Conservation (phyloP, 2,329 filamentous ascomycete species). For the Hortaea sp. region DNA sequence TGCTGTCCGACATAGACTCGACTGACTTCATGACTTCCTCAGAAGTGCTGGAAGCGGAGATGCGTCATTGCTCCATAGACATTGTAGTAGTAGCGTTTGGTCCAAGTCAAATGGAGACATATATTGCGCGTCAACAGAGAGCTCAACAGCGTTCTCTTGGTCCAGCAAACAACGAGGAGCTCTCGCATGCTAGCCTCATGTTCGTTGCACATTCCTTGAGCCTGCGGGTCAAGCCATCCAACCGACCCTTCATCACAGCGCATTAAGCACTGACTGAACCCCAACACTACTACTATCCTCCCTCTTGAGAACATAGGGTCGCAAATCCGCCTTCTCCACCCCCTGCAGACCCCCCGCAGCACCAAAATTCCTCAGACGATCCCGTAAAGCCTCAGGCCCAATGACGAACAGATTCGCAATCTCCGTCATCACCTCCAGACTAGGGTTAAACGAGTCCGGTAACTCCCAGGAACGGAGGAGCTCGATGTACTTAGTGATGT, state of each 20-base stretch:
- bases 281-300: constrained; percentile 75
- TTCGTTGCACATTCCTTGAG: too few species aligned
- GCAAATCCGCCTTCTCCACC: constrained; percentile 48
- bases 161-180: too few species aligned
- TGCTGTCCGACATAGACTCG: too few species aligned
- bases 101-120: too few species aligned
- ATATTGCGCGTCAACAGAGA: too few species aligned
- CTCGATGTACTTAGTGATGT: constrained; percentile 86
- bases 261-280: constrained; percentile 71
- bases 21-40: too few species aligned
- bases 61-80: too few species aligned
- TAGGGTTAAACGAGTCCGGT: constrained; percentile 44
- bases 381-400: constrained; percentile 48
- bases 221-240: too few species aligned
- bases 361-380: constrained; percentile 35
- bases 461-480: constrained; percentile 71
- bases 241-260: constrained; percentile 34
- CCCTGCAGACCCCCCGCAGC: constrained; percentile 29
- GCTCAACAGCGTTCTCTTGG: too few species aligned
- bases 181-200: too few species aligned
- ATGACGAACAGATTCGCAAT: constrained; percentile 95
- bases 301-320: constrained; percentile 72
- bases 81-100: too few species aligned
- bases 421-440: constrained; percentile 78
- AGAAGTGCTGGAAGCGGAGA: too few species aligned